Base-by-base conservation (phyloP, 2,329 filamentous ascomycete species). In the Albophoma yamanashiensis region DNA sequence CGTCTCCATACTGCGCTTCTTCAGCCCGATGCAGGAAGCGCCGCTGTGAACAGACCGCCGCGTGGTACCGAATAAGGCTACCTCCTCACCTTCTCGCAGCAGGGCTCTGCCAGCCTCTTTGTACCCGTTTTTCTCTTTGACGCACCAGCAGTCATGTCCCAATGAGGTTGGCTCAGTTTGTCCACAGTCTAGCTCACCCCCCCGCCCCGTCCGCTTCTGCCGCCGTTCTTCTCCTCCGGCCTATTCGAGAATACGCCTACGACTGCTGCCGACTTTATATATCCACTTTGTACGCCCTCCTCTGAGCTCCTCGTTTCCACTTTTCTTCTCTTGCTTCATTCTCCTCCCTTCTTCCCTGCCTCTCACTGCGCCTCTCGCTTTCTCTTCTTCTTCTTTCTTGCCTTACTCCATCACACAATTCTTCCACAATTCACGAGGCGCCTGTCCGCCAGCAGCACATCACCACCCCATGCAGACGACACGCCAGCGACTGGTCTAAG, bases 101-200 rank as follows among this genome's bases (percentile, higher is more conserved):
- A 53, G 31, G 47, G 42, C 45, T 17, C n/a, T 11, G 50, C 59
- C 22, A 43, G 55, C 53, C 52, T 56, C 34, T 45, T 34, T 25
- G 38, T 56, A 38, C 27, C 55, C 56, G 17, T 20, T 52, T 59
- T 59, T 60, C 60, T 57, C 60, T 60, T 62, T 34, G 39, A 50
- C 58, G 42, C 56, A 25, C 65, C 68, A 70, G 69, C 70, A 71
- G 62, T 66, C 69, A 73, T 74, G 71, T 69, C 73, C 75, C 75
- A 74, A 79, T 78, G 75, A 77, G 74, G 75, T 71, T 74, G 73
- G 70, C 69, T 72, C 69, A 71, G 69, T 68, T 72, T 69, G 71
- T 72, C 71, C 73, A n/a, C n/a, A n/a, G 69, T 74, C 74, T 70
- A 71, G 70, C 73, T 69, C 69, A 69, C n/a, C n/a, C 73, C 75